Evolutionary conservation across 768 basidiomycete species (phyloP).

Genomic region (Rhodosporidiobolus sp.): DNA sequence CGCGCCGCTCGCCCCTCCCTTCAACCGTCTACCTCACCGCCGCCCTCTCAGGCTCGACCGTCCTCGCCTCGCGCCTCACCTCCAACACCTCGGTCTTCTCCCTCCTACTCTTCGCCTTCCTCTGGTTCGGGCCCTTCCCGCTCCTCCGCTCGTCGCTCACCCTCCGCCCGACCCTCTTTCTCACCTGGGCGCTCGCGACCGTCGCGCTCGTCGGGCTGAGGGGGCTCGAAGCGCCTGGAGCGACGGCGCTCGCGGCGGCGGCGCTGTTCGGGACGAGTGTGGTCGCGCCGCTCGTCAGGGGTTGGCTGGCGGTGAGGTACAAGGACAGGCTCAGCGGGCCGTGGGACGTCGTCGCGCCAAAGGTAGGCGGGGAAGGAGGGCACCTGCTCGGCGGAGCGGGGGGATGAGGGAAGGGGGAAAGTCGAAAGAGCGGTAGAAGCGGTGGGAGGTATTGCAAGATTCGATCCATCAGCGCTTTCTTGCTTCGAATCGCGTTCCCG

Average conservation of each 20-base stretch:
- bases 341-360: constrained; percentile 59
- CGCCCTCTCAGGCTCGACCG: constrained; percentile 85
- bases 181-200: constrained; percentile 55
- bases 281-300: constrained; percentile 26
- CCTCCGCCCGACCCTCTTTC: constrained; percentile 7
- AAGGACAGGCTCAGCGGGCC: constrained; percentile 87
- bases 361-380: background rate
- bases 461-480: too few relatives aligned
- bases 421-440: too few relatives aligned
- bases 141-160: constrained; percentile 52
- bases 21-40: constrained; percentile 56
- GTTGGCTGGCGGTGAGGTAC: constrained; percentile 58
- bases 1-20: constrained; percentile 14
- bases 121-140: constrained; percentile 79
- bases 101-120: constrained; percentile 76
- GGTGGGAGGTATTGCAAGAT: too few relatives aligned
- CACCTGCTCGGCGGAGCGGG: too few relatives aligned
- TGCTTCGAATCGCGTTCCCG: too few relatives aligned
- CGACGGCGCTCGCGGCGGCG: constrained; percentile 52
- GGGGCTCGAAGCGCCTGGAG: constrained; percentile 53
- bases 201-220: constrained; percentile 47
- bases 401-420: too few relatives aligned
- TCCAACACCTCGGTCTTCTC: constrained; percentile 84
- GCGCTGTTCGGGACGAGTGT: constrained; percentile 64
- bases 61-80: constrained; percentile 81